Evolutionary conservation across 2,329 filamentous ascomycete species (phyloP).

Genomic region (Colletotrichum cuscutae): DNA sequence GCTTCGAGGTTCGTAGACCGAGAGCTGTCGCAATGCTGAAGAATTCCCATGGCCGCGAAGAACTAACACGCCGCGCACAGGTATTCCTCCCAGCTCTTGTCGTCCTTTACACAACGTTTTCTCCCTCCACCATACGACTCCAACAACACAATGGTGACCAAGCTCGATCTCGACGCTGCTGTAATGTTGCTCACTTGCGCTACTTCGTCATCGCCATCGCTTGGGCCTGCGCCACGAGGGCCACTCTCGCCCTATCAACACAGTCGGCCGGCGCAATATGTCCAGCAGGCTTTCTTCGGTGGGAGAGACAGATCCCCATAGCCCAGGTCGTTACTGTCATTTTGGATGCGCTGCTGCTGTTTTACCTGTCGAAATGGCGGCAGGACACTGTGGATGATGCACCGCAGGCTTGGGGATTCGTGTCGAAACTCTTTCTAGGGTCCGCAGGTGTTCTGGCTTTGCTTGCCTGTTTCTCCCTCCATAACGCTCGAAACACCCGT

Average conservation of each 20-base stretch:
- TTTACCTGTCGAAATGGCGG: conserved; percentile 40
- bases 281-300: conserved; percentile 37
- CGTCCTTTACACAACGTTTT: conserved; percentile 37
- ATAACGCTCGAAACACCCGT: conserved; percentile 41
- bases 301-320: conserved; percentile 43
- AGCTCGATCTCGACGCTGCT: conserved; percentile 16
- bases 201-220: conserved; percentile 40
- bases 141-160: conserved; percentile 38
- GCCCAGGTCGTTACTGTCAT: conserved; percentile 41
- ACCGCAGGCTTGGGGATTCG: conserved; percentile 37
- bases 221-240: conserved; percentile 45
- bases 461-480: conserved; percentile 41
- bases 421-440: conserved; percentile 38
- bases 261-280: conserved; percentile 43
- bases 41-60: too few relatives aligned
- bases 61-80: conserved; percentile 32
- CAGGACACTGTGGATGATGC: conserved; percentile 40
- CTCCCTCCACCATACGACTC: conserved; percentile 37
- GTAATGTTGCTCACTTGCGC: conserved; percentile 20
- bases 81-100: conserved; percentile 45
- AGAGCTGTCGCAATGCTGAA: neutral
- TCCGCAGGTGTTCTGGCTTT: conserved; percentile 39
- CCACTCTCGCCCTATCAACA: conserved; percentile 41
- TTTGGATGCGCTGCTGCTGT: conserved; percentile 45
- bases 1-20: conserved; percentile 44